Conservation (phyloP, 371 early-diverging fungal species). For the Paraphysoderma sedebokerense region DNA sequence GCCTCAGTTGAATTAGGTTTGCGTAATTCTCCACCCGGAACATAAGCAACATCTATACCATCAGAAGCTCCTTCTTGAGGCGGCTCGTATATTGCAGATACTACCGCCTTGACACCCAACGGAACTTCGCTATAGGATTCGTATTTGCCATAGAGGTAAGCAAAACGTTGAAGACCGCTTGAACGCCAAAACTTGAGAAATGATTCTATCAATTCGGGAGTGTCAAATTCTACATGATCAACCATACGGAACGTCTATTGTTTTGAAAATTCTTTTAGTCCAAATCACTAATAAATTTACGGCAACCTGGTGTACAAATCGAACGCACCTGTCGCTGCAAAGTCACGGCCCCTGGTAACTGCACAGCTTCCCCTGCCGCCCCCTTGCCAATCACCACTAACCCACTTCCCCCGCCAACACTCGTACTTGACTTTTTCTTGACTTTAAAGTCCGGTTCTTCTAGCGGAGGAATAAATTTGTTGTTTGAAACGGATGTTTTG, state of each 20-base stretch:
- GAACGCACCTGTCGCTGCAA: too few species aligned
- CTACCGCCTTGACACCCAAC: conserved; percentile 93
- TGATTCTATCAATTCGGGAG: conserved; percentile 59
- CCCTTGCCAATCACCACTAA: too few species aligned
- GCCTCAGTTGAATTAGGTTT: not conserved
- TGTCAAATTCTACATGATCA: conserved; percentile 98
- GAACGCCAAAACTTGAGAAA: conserved; percentile 79
- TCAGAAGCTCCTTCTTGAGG: conserved; percentile 72
- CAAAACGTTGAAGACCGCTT: conserved; percentile 81
- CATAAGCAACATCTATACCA: conserved; percentile 47
- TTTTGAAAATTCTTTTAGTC: too few species aligned
- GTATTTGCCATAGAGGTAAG: conserved; percentile 87
- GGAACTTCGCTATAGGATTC: conserved; percentile 84
- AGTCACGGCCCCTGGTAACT: too few species aligned
- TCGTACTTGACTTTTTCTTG: too few species aligned
- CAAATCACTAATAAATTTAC: too few species aligned
- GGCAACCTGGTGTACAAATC: too few species aligned
- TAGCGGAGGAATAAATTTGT: conserved; percentile 46
- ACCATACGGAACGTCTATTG: conserved; percentile 85
- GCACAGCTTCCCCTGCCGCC: too few species aligned
- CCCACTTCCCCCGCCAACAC: too few species aligned
- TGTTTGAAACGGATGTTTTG: conserved; percentile 18
- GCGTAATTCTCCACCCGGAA: conserved; percentile 18
- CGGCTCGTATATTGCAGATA: conserved; percentile 90
- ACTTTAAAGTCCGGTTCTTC: conserved; percentile 68